Conservation (phyloP, 116 monocot species). For the Papilionanthe hybrid region DNA sequence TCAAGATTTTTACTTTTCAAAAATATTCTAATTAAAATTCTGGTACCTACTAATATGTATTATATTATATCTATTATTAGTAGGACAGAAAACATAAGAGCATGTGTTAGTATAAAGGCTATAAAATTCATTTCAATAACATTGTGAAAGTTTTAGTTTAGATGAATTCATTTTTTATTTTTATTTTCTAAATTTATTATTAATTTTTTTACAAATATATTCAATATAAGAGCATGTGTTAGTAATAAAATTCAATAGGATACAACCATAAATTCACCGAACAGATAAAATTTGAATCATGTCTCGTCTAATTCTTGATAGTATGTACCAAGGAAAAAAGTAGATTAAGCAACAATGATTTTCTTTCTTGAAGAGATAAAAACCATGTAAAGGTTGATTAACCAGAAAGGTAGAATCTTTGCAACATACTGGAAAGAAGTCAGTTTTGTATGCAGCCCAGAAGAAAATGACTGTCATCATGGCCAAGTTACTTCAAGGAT, state of each 20-base stretch:
- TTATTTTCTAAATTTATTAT: not conserved
- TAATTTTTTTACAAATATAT: no score
- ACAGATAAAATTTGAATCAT: no score
- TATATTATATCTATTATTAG: no score
- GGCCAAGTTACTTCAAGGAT: constrained; percentile 84
- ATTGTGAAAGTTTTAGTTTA: not conserved
- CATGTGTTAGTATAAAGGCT: not conserved
- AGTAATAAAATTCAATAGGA: not conserved
- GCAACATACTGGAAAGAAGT: constrained; percentile 81
- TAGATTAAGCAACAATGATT: not conserved
- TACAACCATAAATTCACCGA: no score
- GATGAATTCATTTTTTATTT: not conserved
- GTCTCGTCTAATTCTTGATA: not conserved
- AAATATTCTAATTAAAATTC: no score
- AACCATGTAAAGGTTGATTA: not conserved
- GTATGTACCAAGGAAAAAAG: not conserved
- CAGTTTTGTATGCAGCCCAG: constrained; percentile 94
- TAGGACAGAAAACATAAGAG: constrained; percentile 6
- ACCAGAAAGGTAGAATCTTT: not conserved
- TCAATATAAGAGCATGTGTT: not conserved
- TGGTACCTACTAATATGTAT: no score
- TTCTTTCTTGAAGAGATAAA: not conserved
- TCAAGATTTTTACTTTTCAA: no score
- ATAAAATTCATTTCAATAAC: not conserved
- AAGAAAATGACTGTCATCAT: constrained; percentile 99